phyloP scores from a whole-genome alignment of 768 basidiomycete species.

The Mycena rebaudengoi region DNA sequence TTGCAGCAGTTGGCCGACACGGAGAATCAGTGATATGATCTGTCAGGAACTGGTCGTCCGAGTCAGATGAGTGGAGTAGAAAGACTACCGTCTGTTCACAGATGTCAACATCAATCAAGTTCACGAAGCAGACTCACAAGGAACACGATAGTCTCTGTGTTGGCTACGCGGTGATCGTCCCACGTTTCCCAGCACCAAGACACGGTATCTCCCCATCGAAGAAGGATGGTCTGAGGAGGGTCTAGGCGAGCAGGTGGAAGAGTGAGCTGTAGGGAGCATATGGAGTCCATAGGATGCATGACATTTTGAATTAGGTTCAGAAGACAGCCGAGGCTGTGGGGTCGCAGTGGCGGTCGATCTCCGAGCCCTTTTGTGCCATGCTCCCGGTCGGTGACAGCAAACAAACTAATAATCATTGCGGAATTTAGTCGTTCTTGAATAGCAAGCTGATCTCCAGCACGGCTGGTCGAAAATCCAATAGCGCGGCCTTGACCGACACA shows the following conservation, averaged over 20 bases:
- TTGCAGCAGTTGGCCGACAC: conserved; percentile 14
- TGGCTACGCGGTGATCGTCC: conserved; percentile 59
- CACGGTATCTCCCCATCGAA: conserved; percentile 64
- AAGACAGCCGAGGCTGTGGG: conserved; percentile 53
- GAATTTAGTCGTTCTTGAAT: conserved; percentile 41
- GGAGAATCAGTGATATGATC: not conserved
- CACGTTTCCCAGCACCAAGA: conserved; percentile 75
- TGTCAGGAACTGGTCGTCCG: conserved; percentile 24
- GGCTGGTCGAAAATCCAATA: conserved; percentile 23
- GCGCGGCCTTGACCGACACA: conserved; percentile 24
- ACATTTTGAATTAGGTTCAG: conserved; percentile 54
- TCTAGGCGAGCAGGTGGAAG: conserved; percentile 43
- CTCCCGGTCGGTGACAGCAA: conserved; percentile 44
- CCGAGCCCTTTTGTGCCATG: conserved; percentile 6
- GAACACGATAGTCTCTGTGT: conserved; percentile 56
- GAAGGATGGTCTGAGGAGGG: conserved; percentile 55
- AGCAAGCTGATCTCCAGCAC: conserved; percentile 26
- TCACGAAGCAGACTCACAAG: conserved; percentile 49
- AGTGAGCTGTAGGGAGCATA: conserved; percentile 23
- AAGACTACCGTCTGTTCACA: conserved; percentile 59
- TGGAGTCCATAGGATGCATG: conserved; percentile 38
- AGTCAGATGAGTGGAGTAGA: conserved; percentile 58
- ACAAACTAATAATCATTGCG: conserved; percentile 52
- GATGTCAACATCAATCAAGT: not conserved
- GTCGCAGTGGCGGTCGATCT: conserved; percentile 51